Evolutionary conservation across 1,139 yeast species (phyloP), one percentile per base, ranked within the genome.

Genomic region (Blastobotrys aristatus): DNA sequence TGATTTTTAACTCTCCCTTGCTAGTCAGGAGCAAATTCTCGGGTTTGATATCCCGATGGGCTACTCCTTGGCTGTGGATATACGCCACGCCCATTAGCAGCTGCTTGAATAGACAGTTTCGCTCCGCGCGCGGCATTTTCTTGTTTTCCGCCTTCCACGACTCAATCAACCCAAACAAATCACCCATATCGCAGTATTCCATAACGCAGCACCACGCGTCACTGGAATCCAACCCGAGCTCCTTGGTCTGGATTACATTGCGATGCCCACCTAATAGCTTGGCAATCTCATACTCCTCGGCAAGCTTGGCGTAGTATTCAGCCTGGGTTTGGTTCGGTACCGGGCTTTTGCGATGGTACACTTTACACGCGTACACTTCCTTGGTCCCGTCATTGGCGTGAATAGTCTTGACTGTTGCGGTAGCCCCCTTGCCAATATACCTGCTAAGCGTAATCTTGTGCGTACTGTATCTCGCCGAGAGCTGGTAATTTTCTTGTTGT

Each of bases 181-280:
- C 89, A 32, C 94, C 92, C 44, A 87, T 83, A 2, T 82, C 76
- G 48, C 88, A 80, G 59, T 79, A 82, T 59, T 82, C 88, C 88
- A 84, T 80, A n/a, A 84, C 84, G 38, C 82, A 76, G 57, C 84
- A 80, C 54, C 83, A 80, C n/a, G 59, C 50, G 33, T 58, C 60
- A 20, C 50, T 48, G 17, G 54, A 51, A 34, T 57, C 60, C 26
- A 58, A 45, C 43, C 65, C 57, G 47, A 87, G 68, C 62, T 86
- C 95, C 31, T 82, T 72, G 2, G 88, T 79, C 52, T 76, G 75
- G 31, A 83, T 78, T 26, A 87, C 77, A 55, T 88, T 84, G 50
- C 83, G 79, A 60, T 81, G 84, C 4, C 24, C 24, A 50, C 81
- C 76, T 52, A 87, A 65, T 0, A 85, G 76, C 40, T 84, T 80